Percentiles rank a stretch among this genome's conserved stretches.
These are phyloP conservation scores for Ceriops tagal DNA, from an alignment of 345 rosid species.

Conservation along the genomic window DNA sequence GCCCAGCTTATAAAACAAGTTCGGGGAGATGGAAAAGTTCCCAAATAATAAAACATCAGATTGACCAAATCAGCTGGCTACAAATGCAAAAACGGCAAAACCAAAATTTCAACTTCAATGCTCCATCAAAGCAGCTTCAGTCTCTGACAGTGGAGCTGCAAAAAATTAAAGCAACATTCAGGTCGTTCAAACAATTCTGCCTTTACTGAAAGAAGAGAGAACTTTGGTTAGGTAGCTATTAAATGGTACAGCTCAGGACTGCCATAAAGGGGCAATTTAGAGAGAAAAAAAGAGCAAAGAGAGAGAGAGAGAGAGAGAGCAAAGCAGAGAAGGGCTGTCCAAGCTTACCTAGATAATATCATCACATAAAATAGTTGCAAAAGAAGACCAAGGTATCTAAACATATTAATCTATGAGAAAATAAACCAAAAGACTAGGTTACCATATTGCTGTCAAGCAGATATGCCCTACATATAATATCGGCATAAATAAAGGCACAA, in stretches of 20 bases:
- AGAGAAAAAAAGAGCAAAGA: too few species aligned
- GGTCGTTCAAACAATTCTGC: too few species aligned
- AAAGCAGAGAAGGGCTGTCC: too few species aligned
- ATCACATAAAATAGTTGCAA: background rate
- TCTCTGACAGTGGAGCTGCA: constrained; percentile 86
- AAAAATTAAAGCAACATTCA: constrained; percentile 18
- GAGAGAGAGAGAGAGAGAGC: too few species aligned
- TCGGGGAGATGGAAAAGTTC: constrained; percentile 22
- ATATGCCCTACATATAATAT: background rate
- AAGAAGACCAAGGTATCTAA: background rate
- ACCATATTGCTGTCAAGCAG: background rate
- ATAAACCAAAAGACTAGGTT: background rate
- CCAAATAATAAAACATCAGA: constrained; percentile 21
- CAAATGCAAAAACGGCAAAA: constrained; percentile 1
- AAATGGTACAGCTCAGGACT: too few species aligned
- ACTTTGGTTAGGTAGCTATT: too few species aligned
- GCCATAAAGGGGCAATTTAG: too few species aligned
- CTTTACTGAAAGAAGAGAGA: too few species aligned
- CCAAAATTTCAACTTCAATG: constrained; percentile 35
- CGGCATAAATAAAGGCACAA: background rate
- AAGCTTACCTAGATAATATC: too few species aligned
- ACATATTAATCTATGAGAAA: background rate
- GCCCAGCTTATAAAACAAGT: constrained; percentile 21
- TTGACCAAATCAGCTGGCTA: constrained; percentile 14
- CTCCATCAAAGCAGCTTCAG: constrained; percentile 77